Evolutionary conservation across 371 early-diverging fungal species (phyloP).

Genomic region (Dinochytrium kinnereticum): DNA sequence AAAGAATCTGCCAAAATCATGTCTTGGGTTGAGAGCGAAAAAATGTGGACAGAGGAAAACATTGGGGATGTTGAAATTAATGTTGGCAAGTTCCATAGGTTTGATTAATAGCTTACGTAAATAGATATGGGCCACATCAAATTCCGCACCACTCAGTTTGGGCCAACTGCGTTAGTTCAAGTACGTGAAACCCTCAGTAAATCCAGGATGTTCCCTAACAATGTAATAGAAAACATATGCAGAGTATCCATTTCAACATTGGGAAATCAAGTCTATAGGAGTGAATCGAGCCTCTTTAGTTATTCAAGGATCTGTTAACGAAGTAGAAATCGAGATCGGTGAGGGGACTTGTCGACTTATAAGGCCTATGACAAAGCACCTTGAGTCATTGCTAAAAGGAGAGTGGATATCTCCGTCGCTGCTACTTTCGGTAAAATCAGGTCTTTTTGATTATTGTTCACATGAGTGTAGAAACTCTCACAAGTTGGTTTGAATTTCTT

Average conservation of each 20-base stretch:
- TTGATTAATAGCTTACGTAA: background rate
- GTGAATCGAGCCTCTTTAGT: slow-evolving; percentile 34
- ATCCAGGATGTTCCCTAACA: no score
- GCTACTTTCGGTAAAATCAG: slow-evolving; percentile 39
- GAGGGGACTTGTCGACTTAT: slow-evolving; percentile 45
- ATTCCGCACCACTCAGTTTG: slow-evolving; percentile 52
- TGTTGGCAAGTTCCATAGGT: slow-evolving; percentile 30
- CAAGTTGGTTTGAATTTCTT: slow-evolving; percentile 50
- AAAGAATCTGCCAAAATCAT: slow-evolving; percentile 47
- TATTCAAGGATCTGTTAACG: slow-evolving; percentile 45
- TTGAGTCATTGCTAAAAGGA: slow-evolving; percentile 31
- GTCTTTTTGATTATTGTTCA: background rate
- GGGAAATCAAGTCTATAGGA: slow-evolving; percentile 42
- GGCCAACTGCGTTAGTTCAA: slow-evolving; percentile 56
- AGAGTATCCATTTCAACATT: slow-evolving; percentile 52
- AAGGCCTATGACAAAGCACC: slow-evolving; percentile 29
- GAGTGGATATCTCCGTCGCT: slow-evolving; percentile 43
- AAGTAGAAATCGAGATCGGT: slow-evolving; percentile 47
- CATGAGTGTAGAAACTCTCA: slow-evolving; percentile 38
- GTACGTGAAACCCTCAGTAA: slow-evolving; percentile 24
- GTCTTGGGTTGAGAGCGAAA: slow-evolving; percentile 46
- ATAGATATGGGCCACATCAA: slow-evolving; percentile 45
- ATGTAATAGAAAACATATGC: slow-evolving; percentile 47
- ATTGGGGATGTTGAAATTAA: slow-evolving; percentile 56
- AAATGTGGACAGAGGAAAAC: slow-evolving; percentile 51